phyloP scores from a whole-genome alignment of 169 alveolate genomes.

The Amoebophrya sp. region DNA sequence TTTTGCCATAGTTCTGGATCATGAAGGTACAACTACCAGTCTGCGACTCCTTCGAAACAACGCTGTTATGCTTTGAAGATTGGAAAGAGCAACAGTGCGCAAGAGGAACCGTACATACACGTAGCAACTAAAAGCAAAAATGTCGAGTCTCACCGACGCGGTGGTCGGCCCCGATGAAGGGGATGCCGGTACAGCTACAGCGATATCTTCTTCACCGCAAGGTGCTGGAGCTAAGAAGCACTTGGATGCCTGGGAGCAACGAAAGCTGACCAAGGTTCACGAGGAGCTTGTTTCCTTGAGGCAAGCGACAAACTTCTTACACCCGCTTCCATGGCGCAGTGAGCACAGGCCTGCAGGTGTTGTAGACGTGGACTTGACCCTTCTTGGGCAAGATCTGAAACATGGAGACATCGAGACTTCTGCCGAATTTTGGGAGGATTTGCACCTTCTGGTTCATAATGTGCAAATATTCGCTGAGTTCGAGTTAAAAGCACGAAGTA shows the following conservation, averaged over 20 bases:
- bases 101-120: no score
- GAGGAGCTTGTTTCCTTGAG: not conserved
- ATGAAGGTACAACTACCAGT: no score
- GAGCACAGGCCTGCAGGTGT: not conserved
- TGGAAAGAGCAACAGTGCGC: no score
- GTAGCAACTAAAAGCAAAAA: no score
- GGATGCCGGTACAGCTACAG: not conserved
- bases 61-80: no score
- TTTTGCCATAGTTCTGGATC: no score
- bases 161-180: no score
- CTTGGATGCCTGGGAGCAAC: not conserved
- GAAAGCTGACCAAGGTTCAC: not conserved
- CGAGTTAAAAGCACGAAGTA: no score
- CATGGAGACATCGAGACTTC: not conserved
- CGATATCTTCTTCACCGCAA: not conserved
- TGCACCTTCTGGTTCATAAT: not conserved
- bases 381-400: not conserved
- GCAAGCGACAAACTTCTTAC: not conserved
- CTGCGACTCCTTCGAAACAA: no score
- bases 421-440: not conserved
- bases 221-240: not conserved
- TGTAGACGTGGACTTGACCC: not conserved
- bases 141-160: no score
- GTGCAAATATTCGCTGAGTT: not conserved
- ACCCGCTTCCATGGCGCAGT: not conserved